Conservation (phyloP, 441 rosid species). For the Jatropha multifida region DNA sequence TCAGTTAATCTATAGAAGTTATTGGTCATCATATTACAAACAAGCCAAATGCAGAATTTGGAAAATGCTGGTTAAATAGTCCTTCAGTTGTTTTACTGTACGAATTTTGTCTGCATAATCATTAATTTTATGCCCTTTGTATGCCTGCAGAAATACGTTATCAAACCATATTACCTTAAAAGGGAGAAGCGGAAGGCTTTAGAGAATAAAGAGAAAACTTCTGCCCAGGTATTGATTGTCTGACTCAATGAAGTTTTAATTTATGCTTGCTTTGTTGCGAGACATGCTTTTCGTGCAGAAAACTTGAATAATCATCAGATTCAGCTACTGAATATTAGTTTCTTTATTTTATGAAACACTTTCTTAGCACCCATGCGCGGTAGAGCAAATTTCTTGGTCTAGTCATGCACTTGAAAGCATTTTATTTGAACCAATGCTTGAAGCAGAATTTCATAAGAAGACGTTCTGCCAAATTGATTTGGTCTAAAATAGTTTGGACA, state of each 20-base stretch:
- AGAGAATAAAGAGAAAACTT: slow-evolving; percentile 68
- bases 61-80: neutral
- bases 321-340: no score
- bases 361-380: no score
- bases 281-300: no score
- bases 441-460: no score
- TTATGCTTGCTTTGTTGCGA: neutral
- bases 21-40: neutral
- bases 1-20: neutral
- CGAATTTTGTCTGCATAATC: slow-evolving; percentile 3
- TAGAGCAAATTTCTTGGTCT: no score
- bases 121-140: slow-evolving; percentile 8
- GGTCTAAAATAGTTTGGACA: no score
- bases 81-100: neutral
- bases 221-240: slow-evolving; percentile 60
- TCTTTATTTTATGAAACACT: no score
- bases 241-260: slow-evolving; percentile 3
- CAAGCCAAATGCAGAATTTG: neutral
- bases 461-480: no score
- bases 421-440: no score
- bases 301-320: no score
- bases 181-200: slow-evolving; percentile 74
- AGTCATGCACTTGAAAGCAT: no score
- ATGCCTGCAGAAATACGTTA: slow-evolving; percentile 60
- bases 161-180: slow-evolving; percentile 71